phyloP scores from a whole-genome alignment of 2,329 filamentous ascomycete species.

The Colletotrichum melonis region DNA sequence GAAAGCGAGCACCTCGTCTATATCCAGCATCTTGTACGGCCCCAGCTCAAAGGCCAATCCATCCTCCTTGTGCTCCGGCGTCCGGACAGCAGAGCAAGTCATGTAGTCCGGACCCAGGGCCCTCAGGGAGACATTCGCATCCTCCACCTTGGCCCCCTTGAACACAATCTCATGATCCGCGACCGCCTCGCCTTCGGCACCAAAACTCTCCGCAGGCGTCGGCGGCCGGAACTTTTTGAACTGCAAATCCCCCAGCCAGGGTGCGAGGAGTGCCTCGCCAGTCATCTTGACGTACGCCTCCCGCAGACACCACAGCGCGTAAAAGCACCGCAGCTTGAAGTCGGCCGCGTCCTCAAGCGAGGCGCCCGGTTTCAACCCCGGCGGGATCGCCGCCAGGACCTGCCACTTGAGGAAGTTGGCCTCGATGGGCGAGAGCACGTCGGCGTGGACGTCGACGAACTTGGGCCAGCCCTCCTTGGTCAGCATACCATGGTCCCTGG shows the following conservation, averaged over 20 bases:
- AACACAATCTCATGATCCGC: constrained; percentile 52
- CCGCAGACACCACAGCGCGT: constrained; percentile 82
- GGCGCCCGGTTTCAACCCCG: constrained; percentile 39
- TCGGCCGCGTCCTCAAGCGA: constrained; percentile 60
- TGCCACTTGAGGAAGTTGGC: constrained; percentile 68
- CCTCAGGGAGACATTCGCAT: constrained; percentile 55
- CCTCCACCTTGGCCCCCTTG: constrained; percentile 49
- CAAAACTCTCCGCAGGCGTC: constrained; percentile 42
- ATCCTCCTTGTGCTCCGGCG: constrained; percentile 48
- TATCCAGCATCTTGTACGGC: constrained; percentile 53
- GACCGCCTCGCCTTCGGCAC: constrained; percentile 49
- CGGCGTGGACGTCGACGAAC: constrained; percentile 79
- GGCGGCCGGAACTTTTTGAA: constrained; percentile 74
- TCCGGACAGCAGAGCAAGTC: constrained; percentile 63
- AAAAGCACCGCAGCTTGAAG: constrained; percentile 76
- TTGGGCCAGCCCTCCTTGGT: constrained; percentile 68
- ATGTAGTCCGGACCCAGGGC: constrained; percentile 63
- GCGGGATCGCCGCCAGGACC: constrained; percentile 42
- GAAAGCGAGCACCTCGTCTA: constrained; percentile 59
- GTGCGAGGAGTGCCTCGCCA: constrained; percentile 79
- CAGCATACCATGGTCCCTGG: constrained; percentile 68
- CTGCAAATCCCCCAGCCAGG: constrained; percentile 78
- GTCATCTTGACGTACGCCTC: constrained; percentile 88
- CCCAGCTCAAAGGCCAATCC: constrained; percentile 53
- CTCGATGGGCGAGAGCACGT: constrained; percentile 75